Evolutionary conservation across 805 yeast species (phyloP), one percentile per base, ranked within the genome.

Genomic region (Clavispora santaluciae): DNA sequence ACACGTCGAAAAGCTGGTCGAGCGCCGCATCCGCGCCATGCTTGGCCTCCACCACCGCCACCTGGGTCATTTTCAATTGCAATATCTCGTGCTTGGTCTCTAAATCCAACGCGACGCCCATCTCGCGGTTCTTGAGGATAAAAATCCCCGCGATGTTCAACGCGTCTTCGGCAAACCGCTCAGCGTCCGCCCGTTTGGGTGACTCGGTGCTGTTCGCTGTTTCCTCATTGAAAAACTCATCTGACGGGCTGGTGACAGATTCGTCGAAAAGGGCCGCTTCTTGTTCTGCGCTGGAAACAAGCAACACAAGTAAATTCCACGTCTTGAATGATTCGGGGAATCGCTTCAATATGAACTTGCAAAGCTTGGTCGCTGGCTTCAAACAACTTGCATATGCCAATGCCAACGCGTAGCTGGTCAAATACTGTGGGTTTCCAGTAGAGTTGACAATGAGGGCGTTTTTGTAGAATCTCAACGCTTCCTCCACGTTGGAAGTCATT

Each of bases 21-120:
- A 86, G 57, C 0, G 88, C 78, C 33, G 75, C 57, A 22, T 71
- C 66, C 1, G 72, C 61, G 6, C 88, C 91, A 42, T 75, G 69
- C 4, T 76, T 64, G 5, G 77, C 70, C 52, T 84, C 89, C 39
- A 79, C 63, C n/a, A 87, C 65, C 1, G 86, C 79, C 26, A 88
- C 63, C 51, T 83, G 86, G 0, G 95, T 83, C 61, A 85, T 70
- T 51, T 85, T 85, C 56, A 88, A 69, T 55, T 86, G 86, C 39
- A 81, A 55, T 41, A 80, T 72, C 42, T 73, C 79, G 63, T 74
- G 65, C 52, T 74, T 66, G 33, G 60, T 54, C 24, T 56, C 59
- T 6, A 51, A 37, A 4, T 65, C 53, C 21, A 67, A 45, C 16
- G 53, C 49, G 8, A 51, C 44, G 25, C 54, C 59, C 16, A 45